Percentiles rank a stretch among this genome's conserved stretches.
Evolutionary conservation across 2,329 filamentous ascomycete genomes (phyloP).

Genomic region (Bipolaris gigantea): DNA sequence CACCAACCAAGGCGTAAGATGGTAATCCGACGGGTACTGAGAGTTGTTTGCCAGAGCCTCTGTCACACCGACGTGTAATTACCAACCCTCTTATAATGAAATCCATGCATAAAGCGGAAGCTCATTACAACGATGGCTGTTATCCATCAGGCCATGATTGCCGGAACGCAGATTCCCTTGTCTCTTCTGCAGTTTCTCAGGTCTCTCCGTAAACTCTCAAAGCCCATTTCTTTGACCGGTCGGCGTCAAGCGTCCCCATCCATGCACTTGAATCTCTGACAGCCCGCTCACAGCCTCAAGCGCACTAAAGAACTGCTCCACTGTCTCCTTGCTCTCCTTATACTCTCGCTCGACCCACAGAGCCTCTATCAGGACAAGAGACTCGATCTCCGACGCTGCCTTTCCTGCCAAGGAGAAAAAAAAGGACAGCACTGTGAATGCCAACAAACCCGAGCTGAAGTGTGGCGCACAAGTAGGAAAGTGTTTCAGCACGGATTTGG

Average conservation of each 20-base stretch:
- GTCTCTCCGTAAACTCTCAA: background rate
- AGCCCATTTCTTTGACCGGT: background rate
- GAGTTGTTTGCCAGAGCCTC: background rate
- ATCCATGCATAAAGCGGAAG: too few relatives aligned
- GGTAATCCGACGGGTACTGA: background rate
- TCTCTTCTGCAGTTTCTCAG: background rate
- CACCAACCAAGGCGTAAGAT: background rate
- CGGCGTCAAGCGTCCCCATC: background rate
- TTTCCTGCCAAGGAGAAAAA: conserved; percentile 15
- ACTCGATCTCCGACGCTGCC: conserved; percentile 5
- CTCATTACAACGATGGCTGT: too few relatives aligned
- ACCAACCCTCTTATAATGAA: background rate
- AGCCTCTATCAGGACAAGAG: background rate
- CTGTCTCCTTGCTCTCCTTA: background rate
- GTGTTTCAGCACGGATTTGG: conserved; percentile 25
- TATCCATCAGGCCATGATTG: background rate
- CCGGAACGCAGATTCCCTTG: background rate
- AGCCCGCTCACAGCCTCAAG: conserved; percentile 3
- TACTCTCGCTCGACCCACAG: background rate
- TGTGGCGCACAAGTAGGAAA: conserved; percentile 22
- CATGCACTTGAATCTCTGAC: background rate
- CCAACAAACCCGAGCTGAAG: conserved; percentile 15
- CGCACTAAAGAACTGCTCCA: conserved; percentile 3
- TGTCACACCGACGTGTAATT: background rate
- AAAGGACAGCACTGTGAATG: conserved; percentile 7